A percentile compares a stretch with the other conserved stretches of the same genome.
phyloP scores from a whole-genome alignment of 306 rosid species.

The Medicago ruthenica region DNA sequence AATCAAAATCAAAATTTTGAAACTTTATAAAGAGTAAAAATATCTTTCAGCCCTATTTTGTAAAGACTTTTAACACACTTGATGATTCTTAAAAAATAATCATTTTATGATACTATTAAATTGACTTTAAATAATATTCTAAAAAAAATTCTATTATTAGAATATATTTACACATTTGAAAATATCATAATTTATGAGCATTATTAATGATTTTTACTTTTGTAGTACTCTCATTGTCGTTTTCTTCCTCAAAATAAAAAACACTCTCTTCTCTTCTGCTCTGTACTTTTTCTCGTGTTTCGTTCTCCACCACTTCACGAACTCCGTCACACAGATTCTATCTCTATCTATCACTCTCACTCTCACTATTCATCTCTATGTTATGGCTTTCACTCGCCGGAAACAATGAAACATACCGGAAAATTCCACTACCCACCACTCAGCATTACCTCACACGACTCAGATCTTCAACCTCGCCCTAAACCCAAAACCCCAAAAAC shows the following conservation, averaged over 20 bases:
- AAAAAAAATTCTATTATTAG: no score
- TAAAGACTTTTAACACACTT: no score
- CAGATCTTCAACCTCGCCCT: conserved; percentile 67
- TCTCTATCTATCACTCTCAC: not conserved
- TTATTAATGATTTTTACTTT: no score
- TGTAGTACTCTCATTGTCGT: conserved; percentile 47
- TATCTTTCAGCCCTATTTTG: no score
- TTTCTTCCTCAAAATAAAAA: conserved; percentile 40
- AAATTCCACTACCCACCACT: conserved; percentile 48
- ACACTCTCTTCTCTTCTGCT: conserved; percentile 26
- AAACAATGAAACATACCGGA: conserved; percentile 64
- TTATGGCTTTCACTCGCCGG: conserved; percentile 61
- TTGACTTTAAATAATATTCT: no score
- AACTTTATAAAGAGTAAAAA: no score
- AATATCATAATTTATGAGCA: no score
- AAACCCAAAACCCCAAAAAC: conserved; percentile 55
- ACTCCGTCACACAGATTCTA: conserved; percentile 36
- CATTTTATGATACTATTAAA: no score
- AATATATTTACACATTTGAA: no score
- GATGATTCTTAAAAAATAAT: no score
- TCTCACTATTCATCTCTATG: not conserved
- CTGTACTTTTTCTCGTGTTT: conserved; percentile 45
- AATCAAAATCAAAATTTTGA: no score
- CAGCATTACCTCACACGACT: conserved; percentile 52
- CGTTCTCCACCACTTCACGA: conserved; percentile 12